Conservation (phyloP, 2,329 filamentous ascomycete genomes). For the Calonectria pauciramosa region DNA sequence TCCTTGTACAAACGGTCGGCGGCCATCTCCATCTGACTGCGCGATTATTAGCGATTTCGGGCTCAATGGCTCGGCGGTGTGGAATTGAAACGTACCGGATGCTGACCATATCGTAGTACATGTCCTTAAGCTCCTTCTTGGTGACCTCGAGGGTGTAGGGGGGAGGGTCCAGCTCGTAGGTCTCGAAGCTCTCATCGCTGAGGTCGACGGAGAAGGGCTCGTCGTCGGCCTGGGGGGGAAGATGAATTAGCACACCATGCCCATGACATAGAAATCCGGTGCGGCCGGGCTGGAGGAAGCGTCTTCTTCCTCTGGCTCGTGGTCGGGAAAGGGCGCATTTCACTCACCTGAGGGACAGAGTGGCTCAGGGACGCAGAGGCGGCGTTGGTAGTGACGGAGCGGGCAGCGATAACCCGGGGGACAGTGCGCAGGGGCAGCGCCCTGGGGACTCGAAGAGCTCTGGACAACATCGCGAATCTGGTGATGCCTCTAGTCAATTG, state of each 20-base stretch:
- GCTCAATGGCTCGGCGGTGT: neutral
- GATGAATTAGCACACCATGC: constrained; percentile 33
- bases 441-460: constrained; percentile 74
- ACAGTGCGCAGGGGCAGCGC: constrained; percentile 69
- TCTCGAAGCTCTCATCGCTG: constrained; percentile 99
- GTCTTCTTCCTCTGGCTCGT: constrained; percentile 14
- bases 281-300: constrained; percentile 10
- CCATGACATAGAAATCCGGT: neutral
- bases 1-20: constrained; percentile 99
- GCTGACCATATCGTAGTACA: constrained; percentile 98
- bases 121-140: constrained; percentile 98
- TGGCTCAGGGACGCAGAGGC: constrained; percentile 91
- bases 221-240: constrained; percentile 81
- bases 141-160: constrained; percentile 93
- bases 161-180: constrained; percentile 97
- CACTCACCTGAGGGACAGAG: constrained; percentile 67
- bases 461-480: constrained; percentile 75
- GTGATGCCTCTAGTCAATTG: constrained; percentile 51
- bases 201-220: constrained; percentile 93
- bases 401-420: constrained; percentile 65
- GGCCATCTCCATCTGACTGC: constrained; percentile 99
- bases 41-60: constrained; percentile 48
- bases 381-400: constrained; percentile 94
- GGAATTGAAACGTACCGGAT: constrained; percentile 76
- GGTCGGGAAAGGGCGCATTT: constrained; percentile 43